Evolutionary conservation across 139 green algal genomes (phyloP).

Genomic region (Coccomyxa sp.): DNA sequence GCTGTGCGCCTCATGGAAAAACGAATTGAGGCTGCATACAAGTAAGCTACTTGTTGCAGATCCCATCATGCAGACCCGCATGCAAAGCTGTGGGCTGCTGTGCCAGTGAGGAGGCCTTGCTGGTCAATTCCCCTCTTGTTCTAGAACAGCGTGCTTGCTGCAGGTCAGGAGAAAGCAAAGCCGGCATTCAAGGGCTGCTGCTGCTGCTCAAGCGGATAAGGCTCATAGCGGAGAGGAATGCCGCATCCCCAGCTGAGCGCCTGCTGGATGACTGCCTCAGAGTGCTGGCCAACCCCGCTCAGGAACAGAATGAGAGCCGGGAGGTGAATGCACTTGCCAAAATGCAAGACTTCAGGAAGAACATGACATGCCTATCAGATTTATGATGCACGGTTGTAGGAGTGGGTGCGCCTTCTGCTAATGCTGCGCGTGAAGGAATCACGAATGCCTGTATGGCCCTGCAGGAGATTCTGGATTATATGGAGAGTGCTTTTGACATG

Average conservation of each 20-base stretch:
- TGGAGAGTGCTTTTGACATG: too few species aligned
- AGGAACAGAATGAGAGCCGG: too few species aligned
- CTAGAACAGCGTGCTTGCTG: background rate
- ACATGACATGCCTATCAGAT: too few species aligned
- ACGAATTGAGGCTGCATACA: background rate
- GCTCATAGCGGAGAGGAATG: background rate
- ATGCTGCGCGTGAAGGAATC: too few species aligned
- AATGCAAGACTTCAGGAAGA: too few species aligned
- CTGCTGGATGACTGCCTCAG: slow-evolving; percentile 11
- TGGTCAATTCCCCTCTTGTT: too few species aligned
- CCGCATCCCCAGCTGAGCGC: background rate
- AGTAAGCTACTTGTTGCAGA: background rate
- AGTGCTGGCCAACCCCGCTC: background rate
- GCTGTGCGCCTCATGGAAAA: background rate
- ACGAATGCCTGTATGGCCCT: too few species aligned
- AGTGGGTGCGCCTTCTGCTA: too few species aligned
- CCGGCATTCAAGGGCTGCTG: background rate
- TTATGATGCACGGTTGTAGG: too few species aligned
- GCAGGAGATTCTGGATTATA: too few species aligned
- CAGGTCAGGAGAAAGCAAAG: background rate
- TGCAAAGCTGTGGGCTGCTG: background rate
- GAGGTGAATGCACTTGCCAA: too few species aligned
- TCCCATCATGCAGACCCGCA: background rate
- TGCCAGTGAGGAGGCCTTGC: background rate
- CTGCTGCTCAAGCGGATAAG: slow-evolving; percentile 5